Evolutionary conservation across 768 basidiomycete species (phyloP), one percentile per base, ranked within the genome.

Genomic region (Russula olivacea): DNA sequence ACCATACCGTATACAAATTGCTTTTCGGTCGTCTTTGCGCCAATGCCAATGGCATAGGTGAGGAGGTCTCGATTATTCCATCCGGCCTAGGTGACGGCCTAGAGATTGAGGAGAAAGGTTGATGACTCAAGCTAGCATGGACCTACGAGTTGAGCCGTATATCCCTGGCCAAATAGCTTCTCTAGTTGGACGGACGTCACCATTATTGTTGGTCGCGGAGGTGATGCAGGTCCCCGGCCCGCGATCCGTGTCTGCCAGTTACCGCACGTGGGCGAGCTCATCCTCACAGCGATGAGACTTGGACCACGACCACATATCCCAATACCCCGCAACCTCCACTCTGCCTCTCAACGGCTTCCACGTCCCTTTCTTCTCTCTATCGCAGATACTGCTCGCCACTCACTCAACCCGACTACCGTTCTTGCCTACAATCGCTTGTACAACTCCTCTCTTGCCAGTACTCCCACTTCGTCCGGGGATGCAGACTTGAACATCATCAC

Each of bases 1-100:
- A 10, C 69, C 80, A 38, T 60, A 89, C 89, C 91, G 72, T 92
- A 93, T 36, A 88, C 79, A 51, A 90, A 79, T 6, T 79, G 74
- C 51, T 83, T 80, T 59, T 93, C 91, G 55, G 88, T 79, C 45
- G 78, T 78, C 74, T 90, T 91, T 17, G 90, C 90, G 15, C 92
- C 93, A 41, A 94, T 86, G 15, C 89, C 90, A 28, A 85, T 76
- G 14, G 89, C 88, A 67, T 93, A 94, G 1, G 83, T 81, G 63
- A 94, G 75, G 19, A 93, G 75, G 74, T 94, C 92, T 55, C 91
- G 83, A 74, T 86, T 85, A 71, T 89, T 91, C 92, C 92, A 94
- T 1, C 82, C 74, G 28, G 91, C 91, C 89, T 92, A 30, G 21
- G 23, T 58, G 4, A 53, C 21, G 10, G 10, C 7, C 25, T 15